These are phyloP conservation scores for Xylaria scruposa DNA, from an alignment of 495 filamentous ascomycete genomes.

Conservation along the genomic window DNA sequence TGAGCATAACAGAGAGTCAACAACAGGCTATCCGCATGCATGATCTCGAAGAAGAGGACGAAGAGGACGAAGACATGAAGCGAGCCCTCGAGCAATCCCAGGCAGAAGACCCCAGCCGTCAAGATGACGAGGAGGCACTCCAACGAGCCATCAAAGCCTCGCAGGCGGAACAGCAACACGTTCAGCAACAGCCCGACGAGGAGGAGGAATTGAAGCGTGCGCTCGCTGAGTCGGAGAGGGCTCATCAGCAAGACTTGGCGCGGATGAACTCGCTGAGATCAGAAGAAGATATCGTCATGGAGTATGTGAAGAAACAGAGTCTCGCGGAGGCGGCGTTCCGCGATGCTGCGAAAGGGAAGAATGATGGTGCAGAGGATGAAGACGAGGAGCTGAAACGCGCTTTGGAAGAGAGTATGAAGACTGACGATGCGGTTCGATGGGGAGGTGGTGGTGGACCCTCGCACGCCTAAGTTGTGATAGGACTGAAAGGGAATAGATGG, in stretches of 20 bases:
- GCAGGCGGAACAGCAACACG: constrained; percentile 31
- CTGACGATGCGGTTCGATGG: constrained; percentile 7
- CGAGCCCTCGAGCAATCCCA: constrained; percentile 35
- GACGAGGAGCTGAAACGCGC: constrained; percentile 55
- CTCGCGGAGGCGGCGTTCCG: constrained; percentile 67
- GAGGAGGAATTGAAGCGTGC: constrained; percentile 53
- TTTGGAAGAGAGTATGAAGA: constrained; percentile 56
- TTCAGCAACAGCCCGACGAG: constrained; percentile 37
- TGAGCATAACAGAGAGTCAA: constrained; percentile 59
- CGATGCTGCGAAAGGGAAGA: constrained; percentile 30
- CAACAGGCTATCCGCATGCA: constrained; percentile 35
- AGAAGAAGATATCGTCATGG: constrained; percentile 76
- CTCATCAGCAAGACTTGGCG: constrained; percentile 45
- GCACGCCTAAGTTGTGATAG: constrained; percentile 10
- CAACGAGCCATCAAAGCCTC: constrained; percentile 55
- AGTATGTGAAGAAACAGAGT: constrained; percentile 81
- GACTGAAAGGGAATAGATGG: not conserved
- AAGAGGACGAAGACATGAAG: constrained; percentile 44
- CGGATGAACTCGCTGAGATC: constrained; percentile 53
- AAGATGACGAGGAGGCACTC: constrained; percentile 52
- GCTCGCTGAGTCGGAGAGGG: constrained; percentile 56
- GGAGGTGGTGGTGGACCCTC: constrained; percentile 38
- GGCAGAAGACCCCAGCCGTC: constrained; percentile 12
- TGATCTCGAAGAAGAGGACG: constrained; percentile 50
- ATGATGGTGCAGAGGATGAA: constrained; percentile 40